phyloP scores from a whole-genome alignment of 2,329 filamentous ascomycete species.

The Colletotrichum euphorbiae region DNA sequence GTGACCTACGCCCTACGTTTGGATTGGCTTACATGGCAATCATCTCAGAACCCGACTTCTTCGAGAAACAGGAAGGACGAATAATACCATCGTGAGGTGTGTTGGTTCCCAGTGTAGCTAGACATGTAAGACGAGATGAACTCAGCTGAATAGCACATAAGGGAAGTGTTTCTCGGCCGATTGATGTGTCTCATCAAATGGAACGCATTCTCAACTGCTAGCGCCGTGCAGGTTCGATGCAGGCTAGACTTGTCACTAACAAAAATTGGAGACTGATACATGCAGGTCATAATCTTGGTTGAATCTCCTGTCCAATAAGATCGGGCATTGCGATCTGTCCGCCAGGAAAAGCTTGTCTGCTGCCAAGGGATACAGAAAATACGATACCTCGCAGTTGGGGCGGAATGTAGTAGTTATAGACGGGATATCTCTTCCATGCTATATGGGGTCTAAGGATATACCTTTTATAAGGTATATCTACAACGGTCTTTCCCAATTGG shows the following conservation, averaged over 20 bases:
- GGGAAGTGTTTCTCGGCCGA: not conserved
- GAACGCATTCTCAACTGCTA: not conserved
- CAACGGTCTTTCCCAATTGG: too few relatives aligned
- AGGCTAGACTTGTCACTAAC: not conserved
- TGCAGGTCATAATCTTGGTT: slow-evolving; percentile 13
- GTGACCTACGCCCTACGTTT: too few relatives aligned
- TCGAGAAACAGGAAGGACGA: not conserved
- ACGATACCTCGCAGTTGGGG: too few relatives aligned
- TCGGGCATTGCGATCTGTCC: not conserved
- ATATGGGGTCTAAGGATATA: too few relatives aligned
- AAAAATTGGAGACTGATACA: slow-evolving; percentile 7
- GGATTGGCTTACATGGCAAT: not conserved
- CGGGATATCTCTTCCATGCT: too few relatives aligned
- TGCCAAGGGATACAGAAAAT: not conserved
- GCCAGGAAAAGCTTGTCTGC: not conserved
- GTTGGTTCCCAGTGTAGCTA: not conserved
- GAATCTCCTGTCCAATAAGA: not conserved
- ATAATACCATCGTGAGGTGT: not conserved
- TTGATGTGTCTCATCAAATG: not conserved
- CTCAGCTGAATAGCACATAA: not conserved
- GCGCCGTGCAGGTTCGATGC: not conserved
- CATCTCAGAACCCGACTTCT: not conserved
- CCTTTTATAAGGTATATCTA: too few relatives aligned
- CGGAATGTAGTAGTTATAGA: too few relatives aligned
- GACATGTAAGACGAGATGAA: slow-evolving; percentile 8